Conservation (phyloP, 257 asterid genomes). For the Primulina tabacum region DNA sequence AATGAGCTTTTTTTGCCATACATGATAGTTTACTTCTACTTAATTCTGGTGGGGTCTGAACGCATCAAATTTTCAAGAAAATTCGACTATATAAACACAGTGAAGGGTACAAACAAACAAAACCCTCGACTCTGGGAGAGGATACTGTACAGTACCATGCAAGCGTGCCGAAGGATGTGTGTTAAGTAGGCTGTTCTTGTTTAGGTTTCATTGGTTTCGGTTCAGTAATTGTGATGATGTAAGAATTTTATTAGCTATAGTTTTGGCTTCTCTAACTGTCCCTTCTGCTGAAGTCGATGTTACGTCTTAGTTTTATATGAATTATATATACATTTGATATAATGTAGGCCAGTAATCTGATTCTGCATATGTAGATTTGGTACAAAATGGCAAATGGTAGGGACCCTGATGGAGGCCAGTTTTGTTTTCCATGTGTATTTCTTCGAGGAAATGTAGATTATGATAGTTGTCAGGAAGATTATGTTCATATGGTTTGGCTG, state of each 20-base stretch:
- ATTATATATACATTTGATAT: constrained; percentile 26
- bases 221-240: constrained; percentile 35
- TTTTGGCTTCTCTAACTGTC: constrained; percentile 20
- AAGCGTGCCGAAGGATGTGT: constrained; percentile 35
- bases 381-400: background rate
- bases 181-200: constrained; percentile 21
- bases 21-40: constrained; percentile 15
- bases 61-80: constrained; percentile 3
- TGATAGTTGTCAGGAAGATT: background rate
- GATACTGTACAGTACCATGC: constrained; percentile 80
- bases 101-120: constrained; percentile 21
- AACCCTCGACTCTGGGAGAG: constrained; percentile 43
- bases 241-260: constrained; percentile 25
- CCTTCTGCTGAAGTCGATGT: constrained; percentile 24
- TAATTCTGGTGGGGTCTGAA: constrained; percentile 18
- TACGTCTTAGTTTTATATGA: constrained; percentile 15
- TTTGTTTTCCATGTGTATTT: too few relatives aligned
- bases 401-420: background rate
- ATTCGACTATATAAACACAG: constrained; percentile 10
- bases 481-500: background rate
- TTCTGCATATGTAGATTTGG: constrained; percentile 4
- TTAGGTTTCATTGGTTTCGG: constrained; percentile 31
- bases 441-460: background rate
- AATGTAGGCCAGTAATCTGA: constrained; percentile 22
- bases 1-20: constrained; percentile 20